Evolutionary conservation across 129 eudicot genomes (phyloP).

Genomic region (Lactuca saligna): DNA sequence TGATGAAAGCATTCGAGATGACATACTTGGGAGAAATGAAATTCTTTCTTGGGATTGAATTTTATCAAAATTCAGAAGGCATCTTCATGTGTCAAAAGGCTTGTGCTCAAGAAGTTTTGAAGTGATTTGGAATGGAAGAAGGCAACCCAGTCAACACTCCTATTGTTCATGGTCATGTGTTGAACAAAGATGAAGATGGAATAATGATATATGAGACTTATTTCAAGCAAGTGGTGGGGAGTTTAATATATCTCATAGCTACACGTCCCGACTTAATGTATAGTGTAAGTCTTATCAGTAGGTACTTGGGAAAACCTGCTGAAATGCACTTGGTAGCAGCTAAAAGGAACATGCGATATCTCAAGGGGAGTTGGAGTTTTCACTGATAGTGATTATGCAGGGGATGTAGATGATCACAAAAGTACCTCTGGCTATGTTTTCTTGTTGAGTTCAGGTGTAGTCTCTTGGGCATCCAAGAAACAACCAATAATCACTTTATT

Average conservation of each 20-base stretch:
- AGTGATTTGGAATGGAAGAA: background rate
- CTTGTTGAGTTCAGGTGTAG: background rate
- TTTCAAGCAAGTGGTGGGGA: background rate
- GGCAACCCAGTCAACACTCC: background rate
- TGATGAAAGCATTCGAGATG: constrained; percentile 5
- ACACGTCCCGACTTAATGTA: constrained; percentile 5
- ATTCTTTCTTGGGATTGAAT: constrained; percentile 1
- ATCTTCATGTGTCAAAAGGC: background rate
- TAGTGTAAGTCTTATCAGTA: background rate
- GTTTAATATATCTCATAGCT: constrained; percentile 7
- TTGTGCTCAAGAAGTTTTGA: background rate
- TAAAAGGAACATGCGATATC: background rate
- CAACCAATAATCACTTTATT: constrained; percentile 5
- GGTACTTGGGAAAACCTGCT: constrained; percentile 4
- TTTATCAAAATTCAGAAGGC: background rate
- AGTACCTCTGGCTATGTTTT: constrained; percentile 11
- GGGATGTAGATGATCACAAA: background rate
- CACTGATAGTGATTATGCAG: too few species aligned
- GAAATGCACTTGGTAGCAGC: background rate
- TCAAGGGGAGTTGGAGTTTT: constrained; percentile 6
- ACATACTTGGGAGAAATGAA: background rate
- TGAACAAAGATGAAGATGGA: background rate
- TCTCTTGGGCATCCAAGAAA: constrained; percentile 14
- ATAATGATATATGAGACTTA: background rate
- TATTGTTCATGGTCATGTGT: background rate